Base-by-base conservation (phyloP, 768 basidiomycete species). In the Boletus huronensis region DNA sequence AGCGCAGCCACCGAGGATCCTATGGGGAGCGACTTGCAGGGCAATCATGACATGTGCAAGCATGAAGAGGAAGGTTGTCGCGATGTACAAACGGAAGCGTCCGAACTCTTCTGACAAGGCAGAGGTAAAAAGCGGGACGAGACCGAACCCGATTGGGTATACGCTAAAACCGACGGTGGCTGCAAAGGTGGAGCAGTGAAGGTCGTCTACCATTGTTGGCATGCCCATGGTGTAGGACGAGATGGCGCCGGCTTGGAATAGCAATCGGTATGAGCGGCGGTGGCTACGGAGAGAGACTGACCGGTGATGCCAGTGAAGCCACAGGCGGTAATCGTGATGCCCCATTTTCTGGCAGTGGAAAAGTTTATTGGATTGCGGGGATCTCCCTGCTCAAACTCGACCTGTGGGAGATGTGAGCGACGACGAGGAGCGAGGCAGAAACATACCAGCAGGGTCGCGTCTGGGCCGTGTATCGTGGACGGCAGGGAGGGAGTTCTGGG, bases 91-190 rank as follows among this genome's bases (percentile, higher is more conserved):
- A 1, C 80, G 83, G 47, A 79, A 79, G 39, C 87, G 70, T 13
- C 87, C 87, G 53, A 87, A 82, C 62, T 89, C 87, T 62, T 89
- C 87, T 63, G 85, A 87, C 58, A 88, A 79, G 0, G 86, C 79
- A 17, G 87, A 83, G 0, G 85, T 80, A 17, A 88, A 69, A 4
- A 88, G 80, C 0, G 87, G 86, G 16, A 83, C 70, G 21, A 87
- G 35, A 16, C 76, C 83, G 57, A 88, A 88, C 2, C 84, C 85
- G 7, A 88, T 63, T 0, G 80, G 71, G 66, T 77, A 88, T 28
- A 82, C 70, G 52, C 76, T 75, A 25, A 82, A 66, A 34, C 80
- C 82, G 31, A 81, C 64, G 1, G 77, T 77, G 0, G 79, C 79
- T 48, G 76, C 70, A 29, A 80, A 74, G 8, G 64, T 52, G 9